These are phyloP conservation scores for Picea glauca DNA, from an alignment of 75 land plant species.

Conservation along the genomic window DNA sequence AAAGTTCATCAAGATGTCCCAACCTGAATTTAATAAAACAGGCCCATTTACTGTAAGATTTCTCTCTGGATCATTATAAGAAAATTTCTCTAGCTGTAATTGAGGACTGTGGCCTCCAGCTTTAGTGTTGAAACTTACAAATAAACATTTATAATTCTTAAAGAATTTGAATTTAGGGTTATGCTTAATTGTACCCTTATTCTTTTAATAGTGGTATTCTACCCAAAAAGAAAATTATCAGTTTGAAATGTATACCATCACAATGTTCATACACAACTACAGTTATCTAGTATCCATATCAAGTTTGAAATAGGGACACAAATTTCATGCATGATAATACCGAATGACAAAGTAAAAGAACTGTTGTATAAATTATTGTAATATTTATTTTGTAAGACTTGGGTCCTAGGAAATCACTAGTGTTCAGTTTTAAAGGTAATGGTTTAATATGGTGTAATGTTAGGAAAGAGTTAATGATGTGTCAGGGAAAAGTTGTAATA, in stretches of 20 bases:
- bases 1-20: conserved; percentile 82
- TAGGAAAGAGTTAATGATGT: too few species aligned
- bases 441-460: too few species aligned
- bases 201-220: background rate
- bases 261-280: background rate
- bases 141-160: background rate
- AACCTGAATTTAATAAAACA: conserved; percentile 43
- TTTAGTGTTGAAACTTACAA: background rate
- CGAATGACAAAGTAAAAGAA: background rate
- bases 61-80: conserved; percentile 5
- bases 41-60: background rate
- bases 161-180: background rate
- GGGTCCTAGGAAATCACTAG: too few species aligned
- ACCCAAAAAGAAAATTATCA: background rate
- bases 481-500: too few species aligned
- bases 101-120: background rate
- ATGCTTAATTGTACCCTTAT: background rate
- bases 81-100: background rate
- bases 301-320: background rate
- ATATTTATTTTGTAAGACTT: background rate
- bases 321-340: background rate
- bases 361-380: background rate
- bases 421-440: too few species aligned
- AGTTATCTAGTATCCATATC: background rate
- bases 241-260: background rate